phyloP scores from a whole-genome alignment of 768 basidiomycete species.

The Suillus subluteus region DNA sequence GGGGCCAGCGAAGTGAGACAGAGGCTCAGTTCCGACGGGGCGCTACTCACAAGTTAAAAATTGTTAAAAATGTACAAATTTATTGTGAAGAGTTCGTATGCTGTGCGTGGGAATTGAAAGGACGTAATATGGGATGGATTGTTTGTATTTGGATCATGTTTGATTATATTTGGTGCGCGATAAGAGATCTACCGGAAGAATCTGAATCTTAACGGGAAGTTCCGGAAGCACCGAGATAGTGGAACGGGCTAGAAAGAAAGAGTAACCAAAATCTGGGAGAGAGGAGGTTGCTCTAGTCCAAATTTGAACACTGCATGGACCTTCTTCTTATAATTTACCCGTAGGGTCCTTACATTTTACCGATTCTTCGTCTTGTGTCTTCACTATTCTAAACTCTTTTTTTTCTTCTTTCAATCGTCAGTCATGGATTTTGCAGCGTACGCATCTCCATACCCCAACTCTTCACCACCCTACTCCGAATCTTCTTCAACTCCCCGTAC shows the following conservation, averaged over 20 bases:
- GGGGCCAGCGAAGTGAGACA: constrained; percentile 13
- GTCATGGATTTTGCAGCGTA: constrained; percentile 65
- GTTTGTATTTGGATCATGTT: constrained; percentile 30
- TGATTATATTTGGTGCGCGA: constrained; percentile 20
- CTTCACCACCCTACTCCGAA: constrained; percentile 56
- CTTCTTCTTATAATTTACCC: constrained; percentile 38
- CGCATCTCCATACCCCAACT: constrained; percentile 35
- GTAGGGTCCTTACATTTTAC: constrained; percentile 16
- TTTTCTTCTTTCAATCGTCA: neutral
- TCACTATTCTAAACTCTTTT: neutral
- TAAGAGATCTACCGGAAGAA: constrained; percentile 31
- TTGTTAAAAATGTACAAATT: constrained; percentile 4
- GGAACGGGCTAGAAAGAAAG: constrained; percentile 39
- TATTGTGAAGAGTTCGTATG: constrained; percentile 13
- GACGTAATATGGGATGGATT: constrained; percentile 30
- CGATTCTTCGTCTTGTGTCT: constrained; percentile 18
- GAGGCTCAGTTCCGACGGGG: constrained; percentile 19
- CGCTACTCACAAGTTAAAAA: constrained; percentile 1
- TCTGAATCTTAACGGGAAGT: constrained; percentile 33
- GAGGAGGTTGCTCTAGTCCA: constrained; percentile 27
- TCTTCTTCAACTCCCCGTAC: constrained; percentile 72
- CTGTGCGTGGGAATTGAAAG: constrained; percentile 37
- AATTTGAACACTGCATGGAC: constrained; percentile 35
- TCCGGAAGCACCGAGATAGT: constrained; percentile 34
- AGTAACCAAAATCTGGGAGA: constrained; percentile 44